A percentile compares a stretch with the other conserved stretches of the same genome.
Evolutionary conservation across 169 alveolate genomes (phyloP).

Genomic region (Cryptosporidium xiaoi): DNA sequence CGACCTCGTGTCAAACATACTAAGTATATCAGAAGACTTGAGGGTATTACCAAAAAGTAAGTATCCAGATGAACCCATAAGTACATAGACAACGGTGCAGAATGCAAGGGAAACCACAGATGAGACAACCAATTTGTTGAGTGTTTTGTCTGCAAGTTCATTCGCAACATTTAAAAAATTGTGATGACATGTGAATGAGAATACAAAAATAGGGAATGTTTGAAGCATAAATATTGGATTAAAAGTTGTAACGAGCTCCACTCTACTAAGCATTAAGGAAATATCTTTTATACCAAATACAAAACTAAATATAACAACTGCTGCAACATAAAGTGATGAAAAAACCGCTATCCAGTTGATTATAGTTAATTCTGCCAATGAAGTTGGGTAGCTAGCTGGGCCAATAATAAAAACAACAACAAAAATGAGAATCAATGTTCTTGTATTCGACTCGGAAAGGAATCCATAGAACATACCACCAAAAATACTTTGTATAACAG

Average conservation of each 20-base stretch:
- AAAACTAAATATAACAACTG: constrained; percentile 58
- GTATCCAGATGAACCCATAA: constrained; percentile 64
- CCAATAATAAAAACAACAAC: constrained; percentile 62
- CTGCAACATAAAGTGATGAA: constrained; percentile 66
- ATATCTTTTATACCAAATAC: constrained; percentile 19
- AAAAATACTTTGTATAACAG: constrained; percentile 46
- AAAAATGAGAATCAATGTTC: constrained; percentile 32
- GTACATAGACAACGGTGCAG: constrained; percentile 42
- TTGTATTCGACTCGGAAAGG: constrained; percentile 24
- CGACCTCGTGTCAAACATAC: constrained; percentile 59
- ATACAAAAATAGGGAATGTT: constrained; percentile 67
- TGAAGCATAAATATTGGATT: constrained; percentile 57
- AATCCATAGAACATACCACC: constrained; percentile 37
- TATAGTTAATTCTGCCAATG: constrained; percentile 61
- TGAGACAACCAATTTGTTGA: constrained; percentile 19
- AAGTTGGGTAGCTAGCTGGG: constrained; percentile 73
- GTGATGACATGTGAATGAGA: constrained; percentile 71
- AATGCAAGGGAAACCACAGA: constrained; percentile 52
- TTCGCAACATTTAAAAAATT: constrained; percentile 67
- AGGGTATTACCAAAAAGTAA: constrained; percentile 60
- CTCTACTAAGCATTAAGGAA: constrained; percentile 28
- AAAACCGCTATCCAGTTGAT: constrained; percentile 74
- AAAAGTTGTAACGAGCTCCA: constrained; percentile 30
- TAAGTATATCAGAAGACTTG: constrained; percentile 61
- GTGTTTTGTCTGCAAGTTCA: constrained; percentile 60